These are phyloP conservation scores for Termitomyces sp. DNA, from an alignment of 768 basidiomycete genomes.

Conservation along the genomic window DNA sequence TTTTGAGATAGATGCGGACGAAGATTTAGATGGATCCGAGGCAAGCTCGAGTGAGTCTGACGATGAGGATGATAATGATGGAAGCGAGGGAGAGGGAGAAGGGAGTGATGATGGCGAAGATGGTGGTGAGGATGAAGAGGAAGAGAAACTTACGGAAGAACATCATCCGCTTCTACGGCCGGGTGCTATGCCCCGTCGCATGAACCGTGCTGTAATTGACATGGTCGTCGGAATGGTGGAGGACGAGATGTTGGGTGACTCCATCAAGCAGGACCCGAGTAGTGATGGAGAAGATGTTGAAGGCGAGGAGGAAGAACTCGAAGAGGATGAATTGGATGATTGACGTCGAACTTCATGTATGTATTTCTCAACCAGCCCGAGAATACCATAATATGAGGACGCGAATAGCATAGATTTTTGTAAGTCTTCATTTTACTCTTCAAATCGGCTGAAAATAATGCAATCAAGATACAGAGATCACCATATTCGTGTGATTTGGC, in stretches of 20 bases:
- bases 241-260: conserved; percentile 37
- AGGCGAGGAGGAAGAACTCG: conserved; percentile 29
- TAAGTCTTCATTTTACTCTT: neutral
- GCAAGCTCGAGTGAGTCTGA: conserved; percentile 23
- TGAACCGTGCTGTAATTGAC: conserved; percentile 63
- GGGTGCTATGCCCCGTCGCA: conserved; percentile 56
- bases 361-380: neutral
- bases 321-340: conserved; percentile 46
- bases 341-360: conserved; percentile 9
- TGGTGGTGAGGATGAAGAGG: conserved; percentile 16
- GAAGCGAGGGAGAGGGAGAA: conserved; percentile 3
- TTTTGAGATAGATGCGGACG: conserved; percentile 32
- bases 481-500: neutral
- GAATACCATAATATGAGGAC: neutral
- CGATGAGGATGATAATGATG: conserved; percentile 6
- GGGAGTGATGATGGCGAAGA: conserved; percentile 15
- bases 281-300: conserved; percentile 30
- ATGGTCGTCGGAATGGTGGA: conserved; percentile 60
- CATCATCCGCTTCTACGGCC: conserved; percentile 59
- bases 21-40: conserved; percentile 27
- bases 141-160: conserved; percentile 43
- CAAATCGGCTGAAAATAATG: neutral
- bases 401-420: neutral
- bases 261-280: conserved; percentile 18
- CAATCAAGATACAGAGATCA: neutral